A percentile compares a stretch with the other conserved stretches of the same genome.
Conservation (phyloP, 164 flowering plant genomes). For the Dillenia suffruticosa region DNA sequence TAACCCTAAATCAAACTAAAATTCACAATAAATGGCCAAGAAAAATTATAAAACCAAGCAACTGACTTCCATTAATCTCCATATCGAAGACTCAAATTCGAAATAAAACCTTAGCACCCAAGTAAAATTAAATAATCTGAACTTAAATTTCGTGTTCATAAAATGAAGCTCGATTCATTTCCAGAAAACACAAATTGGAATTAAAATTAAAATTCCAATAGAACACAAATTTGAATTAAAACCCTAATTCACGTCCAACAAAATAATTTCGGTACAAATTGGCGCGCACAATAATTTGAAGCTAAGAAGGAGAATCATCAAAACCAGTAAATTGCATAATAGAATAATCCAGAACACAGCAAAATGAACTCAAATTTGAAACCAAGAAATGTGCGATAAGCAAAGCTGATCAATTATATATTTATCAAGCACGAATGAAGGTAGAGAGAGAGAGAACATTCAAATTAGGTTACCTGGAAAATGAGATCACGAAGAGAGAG, state of each 20-base stretch:
- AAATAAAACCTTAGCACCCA: neutral
- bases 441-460: neutral
- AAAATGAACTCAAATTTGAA: neutral
- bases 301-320: neutral
- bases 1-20: constrained; percentile 3
- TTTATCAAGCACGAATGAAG: neutral
- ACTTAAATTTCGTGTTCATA: neutral
- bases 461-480: neutral
- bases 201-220: neutral
- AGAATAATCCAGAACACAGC: neutral
- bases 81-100: neutral
- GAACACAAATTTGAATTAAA: neutral
- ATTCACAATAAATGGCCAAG: neutral
- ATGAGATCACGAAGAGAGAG: neutral
- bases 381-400: neutral
- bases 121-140: neutral
- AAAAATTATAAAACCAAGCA: neutral
- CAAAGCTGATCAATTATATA: neutral
- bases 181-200: neutral
- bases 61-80: neutral
- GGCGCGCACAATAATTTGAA: neutral
- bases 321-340: neutral
- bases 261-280: neutral
- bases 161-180: neutral
- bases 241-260: neutral